Conservation (phyloP, 2,329 filamentous ascomycete species). For the Aspergillus caelatus region DNA sequence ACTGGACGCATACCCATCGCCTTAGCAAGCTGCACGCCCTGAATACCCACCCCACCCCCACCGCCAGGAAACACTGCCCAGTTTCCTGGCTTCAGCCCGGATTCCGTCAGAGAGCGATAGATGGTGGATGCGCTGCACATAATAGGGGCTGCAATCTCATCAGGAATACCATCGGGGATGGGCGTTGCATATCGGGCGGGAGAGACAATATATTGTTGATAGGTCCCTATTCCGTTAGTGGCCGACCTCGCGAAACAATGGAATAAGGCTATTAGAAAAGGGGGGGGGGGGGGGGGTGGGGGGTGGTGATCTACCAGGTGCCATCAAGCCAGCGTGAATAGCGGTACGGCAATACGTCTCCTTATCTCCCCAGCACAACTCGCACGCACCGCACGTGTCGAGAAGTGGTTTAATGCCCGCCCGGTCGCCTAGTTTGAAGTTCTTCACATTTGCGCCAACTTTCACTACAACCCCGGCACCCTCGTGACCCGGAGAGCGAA, state of each 20-base stretch:
- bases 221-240: conserved; percentile 47
- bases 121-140: conserved; percentile 64
- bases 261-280: background rate
- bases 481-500: conserved; percentile 56
- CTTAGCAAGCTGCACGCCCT: conserved; percentile 58
- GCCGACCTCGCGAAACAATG: conserved; percentile 15
- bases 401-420: conserved; percentile 56
- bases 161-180: conserved; percentile 59
- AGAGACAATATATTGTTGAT: conserved; percentile 61
- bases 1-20: conserved; percentile 62
- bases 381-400: conserved; percentile 56
- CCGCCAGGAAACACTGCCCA: conserved; percentile 50
- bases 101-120: conserved; percentile 58
- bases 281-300: too few species aligned
- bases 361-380: conserved; percentile 54
- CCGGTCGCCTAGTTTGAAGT: conserved; percentile 57
- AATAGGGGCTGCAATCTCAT: conserved; percentile 61
- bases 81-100: conserved; percentile 53
- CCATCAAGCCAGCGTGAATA: conserved; percentile 47
- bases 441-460: conserved; percentile 56
- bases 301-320: conserved; percentile 25
- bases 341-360: conserved; percentile 51
- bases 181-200: conserved; percentile 58
- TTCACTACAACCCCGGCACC: conserved; percentile 62
- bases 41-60: conserved; percentile 60